Base-by-base conservation (phyloP, 1,139 yeast genomes). In the Scheffersomyces illinoinensis region DNA sequence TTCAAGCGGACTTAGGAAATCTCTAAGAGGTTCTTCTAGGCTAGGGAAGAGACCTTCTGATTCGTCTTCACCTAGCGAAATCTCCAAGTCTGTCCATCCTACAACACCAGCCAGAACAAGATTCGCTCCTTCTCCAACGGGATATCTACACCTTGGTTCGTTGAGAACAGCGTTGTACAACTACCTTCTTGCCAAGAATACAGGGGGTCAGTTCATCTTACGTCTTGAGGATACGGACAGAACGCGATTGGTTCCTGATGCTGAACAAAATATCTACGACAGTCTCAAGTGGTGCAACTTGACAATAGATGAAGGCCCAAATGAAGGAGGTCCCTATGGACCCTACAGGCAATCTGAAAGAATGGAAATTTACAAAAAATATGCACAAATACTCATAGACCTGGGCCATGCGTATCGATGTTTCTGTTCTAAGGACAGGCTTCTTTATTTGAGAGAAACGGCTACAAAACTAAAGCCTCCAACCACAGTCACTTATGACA, bases 71-170 rank as follows among this genome's bases (percentile, higher is more conserved):
- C 47, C 24, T 33, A 49, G 18, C 24, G 51, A 6, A 26, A 21
- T 23, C n/a, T 19, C 47, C 57, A 62, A 58, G 50, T 66, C 75
- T 21, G 67, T 77, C 3, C 88, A 84, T 50, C 87, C 88, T 1
- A 62, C 62, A 0, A 54, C 67, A 0, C 96, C 97, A 0, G 97
- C 89, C 0, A 75, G 97, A 62, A 92, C 98, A 1, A 77, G 99
- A 64, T 95, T 95, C 75, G 99, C 99, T 0, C 99, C 99, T 0
- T 93, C 98, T 2, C 99, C 99, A 0, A 95, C 99, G 0, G 99
- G 99, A 0, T 85, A 85, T 62, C 79, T 96, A 49, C 99, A 95
- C 71, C 73, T 96, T 59, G 99, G 99, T 0, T 93, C 98, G 0
- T 73, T 96, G 55, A 77, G 99, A 69, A 95, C 99, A 0, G 98